Base-by-base conservation (phyloP, 768 basidiomycete species). In the Arthromyces matolae region DNA sequence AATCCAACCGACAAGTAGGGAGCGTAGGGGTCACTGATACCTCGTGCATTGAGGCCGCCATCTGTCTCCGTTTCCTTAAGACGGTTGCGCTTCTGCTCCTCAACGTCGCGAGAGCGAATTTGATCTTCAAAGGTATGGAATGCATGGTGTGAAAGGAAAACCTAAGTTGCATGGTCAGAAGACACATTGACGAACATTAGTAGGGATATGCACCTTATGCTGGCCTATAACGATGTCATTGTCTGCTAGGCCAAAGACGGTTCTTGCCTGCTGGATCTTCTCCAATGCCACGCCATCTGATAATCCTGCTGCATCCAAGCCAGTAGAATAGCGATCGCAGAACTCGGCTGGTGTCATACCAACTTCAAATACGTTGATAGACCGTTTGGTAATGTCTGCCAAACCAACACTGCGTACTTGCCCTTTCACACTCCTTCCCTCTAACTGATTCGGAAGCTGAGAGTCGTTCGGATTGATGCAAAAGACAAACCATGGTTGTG, bases 391-490 rank as follows among this genome's bases (percentile, higher is more conserved):
- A 52, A 97, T 78, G 68, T 92, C 89, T 2, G 84, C 69, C 56
- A 98, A 59, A 0, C 93, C 90, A 20, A 85, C 60, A 47, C 88
- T 86, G 41, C 89, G 77, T 29, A 98, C 85, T 68, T 98, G 95
- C 0, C 89, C 89, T 64, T 93, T 95, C 40, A 97, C 86, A 32
- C 86, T 84, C 36, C 93, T 76, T 9, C 90, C 89, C 70, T 98
- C 95, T 43, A 97, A 71, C 63, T 97, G 94, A 62, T 93, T 91
- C 31, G 94, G 93, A 16, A 97, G 69, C 61, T 95, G 95, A 20
- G 91, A 85, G 68, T 97, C 93, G 61, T 98, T 99, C 4, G 94
- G 93, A 63, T 89, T 93, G 57, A 98, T 68, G 60, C 93, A 96
- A 67, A 95, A 91, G 14, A 96, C 77, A 57, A 84, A 87, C 93